phyloP scores from a whole-genome alignment of 2,329 filamentous ascomycete species.

The Fusarium oxysporum region DNA sequence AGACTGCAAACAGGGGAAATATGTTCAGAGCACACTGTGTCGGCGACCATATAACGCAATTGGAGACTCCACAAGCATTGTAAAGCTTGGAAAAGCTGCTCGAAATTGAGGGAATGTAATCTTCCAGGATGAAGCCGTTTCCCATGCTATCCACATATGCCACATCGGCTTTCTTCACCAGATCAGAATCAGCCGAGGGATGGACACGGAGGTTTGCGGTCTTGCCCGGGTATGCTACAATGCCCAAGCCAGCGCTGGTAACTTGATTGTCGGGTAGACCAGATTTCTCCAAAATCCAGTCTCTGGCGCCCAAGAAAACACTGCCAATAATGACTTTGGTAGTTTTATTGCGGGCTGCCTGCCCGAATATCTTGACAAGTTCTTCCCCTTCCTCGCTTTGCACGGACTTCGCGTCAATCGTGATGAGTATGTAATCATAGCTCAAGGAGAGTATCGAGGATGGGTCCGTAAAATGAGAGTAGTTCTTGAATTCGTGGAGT shows the following conservation, averaged over 20 bases:
- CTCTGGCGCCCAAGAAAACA: neutral
- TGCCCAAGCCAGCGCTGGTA: neutral
- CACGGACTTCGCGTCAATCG: neutral
- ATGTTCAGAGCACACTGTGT: no score
- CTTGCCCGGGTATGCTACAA: accelerated
- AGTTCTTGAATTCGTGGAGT: no score
- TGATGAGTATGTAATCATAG: neutral
- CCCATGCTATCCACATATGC: neutral
- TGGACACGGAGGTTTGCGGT: neutral
- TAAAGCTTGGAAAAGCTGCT: neutral
- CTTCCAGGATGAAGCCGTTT: accelerated
- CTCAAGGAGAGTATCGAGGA: neutral
- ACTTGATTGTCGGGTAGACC: neutral
- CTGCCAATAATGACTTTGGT: neutral
- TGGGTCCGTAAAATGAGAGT: neutral
- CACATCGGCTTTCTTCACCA: neutral
- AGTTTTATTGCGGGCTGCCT: neutral
- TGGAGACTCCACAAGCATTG: no score
- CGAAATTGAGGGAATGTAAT: neutral
- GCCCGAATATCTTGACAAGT: neutral
- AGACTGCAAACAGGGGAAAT: no score
- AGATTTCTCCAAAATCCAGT: neutral
- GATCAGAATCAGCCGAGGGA: neutral
- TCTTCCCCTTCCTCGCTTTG: neutral
- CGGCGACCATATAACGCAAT: no score